phyloP scores from a whole-genome alignment of 2,329 filamentous ascomycete species.

The Talaromyces sp. region DNA sequence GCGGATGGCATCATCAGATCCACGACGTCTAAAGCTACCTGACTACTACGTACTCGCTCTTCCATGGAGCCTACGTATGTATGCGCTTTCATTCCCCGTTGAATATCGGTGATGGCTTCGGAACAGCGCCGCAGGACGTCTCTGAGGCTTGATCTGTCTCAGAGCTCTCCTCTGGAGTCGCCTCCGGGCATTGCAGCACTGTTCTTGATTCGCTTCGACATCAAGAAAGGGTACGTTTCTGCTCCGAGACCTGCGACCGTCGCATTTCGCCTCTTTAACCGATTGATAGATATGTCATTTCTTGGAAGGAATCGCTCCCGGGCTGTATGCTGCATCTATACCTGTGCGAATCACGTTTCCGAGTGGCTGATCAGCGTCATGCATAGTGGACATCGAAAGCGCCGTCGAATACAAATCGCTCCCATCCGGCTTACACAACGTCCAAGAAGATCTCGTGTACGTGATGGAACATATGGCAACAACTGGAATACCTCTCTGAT shows the following conservation, averaged over 20 bases:
- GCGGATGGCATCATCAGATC: background rate
- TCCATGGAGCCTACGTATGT: conserved; percentile 18
- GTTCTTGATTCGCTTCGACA: conserved; percentile 87
- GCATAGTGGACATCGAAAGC: conserved; percentile 63
- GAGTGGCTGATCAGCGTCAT: conserved; percentile 13
- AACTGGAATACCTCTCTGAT: background rate
- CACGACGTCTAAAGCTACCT: background rate
- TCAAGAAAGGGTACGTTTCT: conserved; percentile 70
- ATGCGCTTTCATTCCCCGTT: conserved; percentile 7
- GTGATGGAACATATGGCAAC: conserved; percentile 9
- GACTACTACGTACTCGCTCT: background rate
- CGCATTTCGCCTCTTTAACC: background rate
- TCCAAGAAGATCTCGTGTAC: conserved; percentile 72
- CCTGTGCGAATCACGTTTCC: background rate
- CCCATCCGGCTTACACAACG: conserved; percentile 85
- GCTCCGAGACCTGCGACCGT: background rate
- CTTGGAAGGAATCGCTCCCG: conserved; percentile 72
- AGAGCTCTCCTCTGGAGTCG: conserved; percentile 26
- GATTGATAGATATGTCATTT: conserved; percentile 63
- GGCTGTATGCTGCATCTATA: conserved; percentile 49
- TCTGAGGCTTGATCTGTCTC: conserved; percentile 30
- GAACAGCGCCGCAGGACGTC: conserved; percentile 25
- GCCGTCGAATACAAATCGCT: conserved; percentile 94
- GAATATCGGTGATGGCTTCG: conserved; percentile 22
- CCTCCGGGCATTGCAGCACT: conserved; percentile 63